phyloP scores from a whole-genome alignment of 2,329 filamentous ascomycete genomes.

The Aspergillus melleus region DNA sequence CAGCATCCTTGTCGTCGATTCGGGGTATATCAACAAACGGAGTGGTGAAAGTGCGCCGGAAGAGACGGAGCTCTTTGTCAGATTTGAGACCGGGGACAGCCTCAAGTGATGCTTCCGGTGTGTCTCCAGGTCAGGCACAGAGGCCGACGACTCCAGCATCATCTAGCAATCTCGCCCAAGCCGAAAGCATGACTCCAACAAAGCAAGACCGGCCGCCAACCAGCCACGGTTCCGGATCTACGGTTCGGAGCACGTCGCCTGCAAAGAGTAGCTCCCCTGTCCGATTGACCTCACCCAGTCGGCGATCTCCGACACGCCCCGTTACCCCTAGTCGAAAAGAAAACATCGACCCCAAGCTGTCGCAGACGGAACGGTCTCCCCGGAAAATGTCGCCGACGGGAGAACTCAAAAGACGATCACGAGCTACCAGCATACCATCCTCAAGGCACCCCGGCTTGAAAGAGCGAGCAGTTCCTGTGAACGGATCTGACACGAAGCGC shows the following conservation, averaged over 20 bases:
- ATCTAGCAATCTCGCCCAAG: constrained; percentile 24
- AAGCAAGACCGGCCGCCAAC: constrained; percentile 31
- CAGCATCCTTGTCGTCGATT: constrained; percentile 51
- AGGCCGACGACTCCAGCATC: constrained; percentile 37
- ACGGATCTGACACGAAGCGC: constrained; percentile 33
- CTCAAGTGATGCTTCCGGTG: constrained; percentile 51
- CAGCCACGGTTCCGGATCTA: constrained; percentile 29
- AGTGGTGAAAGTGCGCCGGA: constrained; percentile 59
- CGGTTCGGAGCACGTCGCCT: constrained; percentile 32
- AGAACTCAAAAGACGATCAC: constrained; percentile 46
- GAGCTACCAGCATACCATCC: constrained; percentile 53
- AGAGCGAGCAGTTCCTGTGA: constrained; percentile 33
- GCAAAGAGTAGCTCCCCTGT: constrained; percentile 31
- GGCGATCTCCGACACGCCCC: constrained; percentile 33
- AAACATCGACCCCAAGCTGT: constrained; percentile 38
- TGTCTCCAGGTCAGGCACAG: constrained; percentile 36
- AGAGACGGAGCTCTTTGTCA: constrained; percentile 86
- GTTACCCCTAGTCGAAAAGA: constrained; percentile 41
- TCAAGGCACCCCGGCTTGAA: constrained; percentile 37
- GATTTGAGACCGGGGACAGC: constrained; percentile 73
- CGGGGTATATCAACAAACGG: constrained; percentile 49
- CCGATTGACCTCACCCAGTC: constrained; percentile 32
- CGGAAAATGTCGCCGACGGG: constrained; percentile 37
- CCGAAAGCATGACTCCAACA: constrained; percentile 30
- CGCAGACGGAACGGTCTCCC: constrained; percentile 32